Evolutionary conservation across 164 flowering plant species (phyloP).

Genomic region (Kingdonia uniflora): DNA sequence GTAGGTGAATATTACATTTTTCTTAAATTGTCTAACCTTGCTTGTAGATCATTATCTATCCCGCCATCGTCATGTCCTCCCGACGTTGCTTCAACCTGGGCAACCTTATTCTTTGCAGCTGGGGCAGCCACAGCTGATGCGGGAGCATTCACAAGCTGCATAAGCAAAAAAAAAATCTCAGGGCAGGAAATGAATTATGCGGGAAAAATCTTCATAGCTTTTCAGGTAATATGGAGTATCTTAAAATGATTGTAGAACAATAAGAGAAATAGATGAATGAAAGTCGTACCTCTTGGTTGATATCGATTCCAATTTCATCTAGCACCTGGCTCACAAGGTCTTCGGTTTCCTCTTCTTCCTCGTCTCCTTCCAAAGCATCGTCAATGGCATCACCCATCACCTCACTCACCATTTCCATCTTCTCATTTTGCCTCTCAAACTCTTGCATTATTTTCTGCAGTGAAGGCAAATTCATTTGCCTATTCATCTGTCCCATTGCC

Average conservation of each 20-base stretch:
- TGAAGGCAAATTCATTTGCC: slow-evolving; percentile 81
- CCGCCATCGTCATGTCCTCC: slow-evolving; percentile 40
- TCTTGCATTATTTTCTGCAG: slow-evolving; percentile 76
- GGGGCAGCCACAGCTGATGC: slow-evolving; percentile 56
- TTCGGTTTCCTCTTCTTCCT: slow-evolving; percentile 80
- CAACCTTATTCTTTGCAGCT: slow-evolving; percentile 42
- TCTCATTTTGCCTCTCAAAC: slow-evolving; percentile 76
- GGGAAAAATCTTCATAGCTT: too few relatives aligned
- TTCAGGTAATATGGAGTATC: too few relatives aligned
- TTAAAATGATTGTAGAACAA: too few relatives aligned
- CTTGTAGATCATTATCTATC: slow-evolving; percentile 61
- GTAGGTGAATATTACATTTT: slow-evolving; percentile 34
- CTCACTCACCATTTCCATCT: slow-evolving; percentile 76
- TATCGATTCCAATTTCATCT: slow-evolving; percentile 73
- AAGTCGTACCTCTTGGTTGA: slow-evolving; percentile 50
- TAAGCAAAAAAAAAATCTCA: not conserved
- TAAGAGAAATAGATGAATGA: not conserved
- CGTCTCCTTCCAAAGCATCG: slow-evolving; percentile 83
- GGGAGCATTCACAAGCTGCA: slow-evolving; percentile 70
- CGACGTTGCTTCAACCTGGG: slow-evolving; percentile 43
- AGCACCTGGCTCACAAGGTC: slow-evolving; percentile 77
- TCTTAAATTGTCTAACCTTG: slow-evolving; percentile 65
- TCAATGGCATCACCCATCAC: slow-evolving; percentile 83
- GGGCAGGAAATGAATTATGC: too few relatives aligned
- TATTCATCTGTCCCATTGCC: slow-evolving; percentile 91